Conservation (phyloP, 2,329 filamentous ascomycete species). For the Lanzia echinophila region DNA sequence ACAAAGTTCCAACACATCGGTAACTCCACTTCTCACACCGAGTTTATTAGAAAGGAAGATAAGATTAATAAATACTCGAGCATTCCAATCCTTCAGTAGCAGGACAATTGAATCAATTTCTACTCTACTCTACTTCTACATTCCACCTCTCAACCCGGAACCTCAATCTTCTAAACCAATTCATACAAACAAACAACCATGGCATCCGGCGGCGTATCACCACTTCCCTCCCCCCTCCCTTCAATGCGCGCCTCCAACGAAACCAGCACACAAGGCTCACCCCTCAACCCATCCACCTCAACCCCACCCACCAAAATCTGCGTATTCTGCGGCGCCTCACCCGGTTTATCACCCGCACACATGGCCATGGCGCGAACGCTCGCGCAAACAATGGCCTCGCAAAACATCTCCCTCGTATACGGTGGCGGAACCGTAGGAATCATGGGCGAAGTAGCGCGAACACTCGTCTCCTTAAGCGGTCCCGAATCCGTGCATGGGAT, state of each 20-base stretch:
- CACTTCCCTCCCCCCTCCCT: constrained; percentile 25
- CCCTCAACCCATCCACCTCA: not conserved
- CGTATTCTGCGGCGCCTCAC: constrained; percentile 74
- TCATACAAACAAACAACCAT: constrained; percentile 26
- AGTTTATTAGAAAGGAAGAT: too few relatives aligned
- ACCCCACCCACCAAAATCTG: constrained; percentile 10
- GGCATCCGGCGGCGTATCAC: constrained; percentile 37
- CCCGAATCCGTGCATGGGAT: constrained; percentile 83
- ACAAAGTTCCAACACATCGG: too few relatives aligned
- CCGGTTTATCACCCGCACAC: constrained; percentile 67
- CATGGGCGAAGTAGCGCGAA: constrained; percentile 90
- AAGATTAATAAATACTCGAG: too few relatives aligned
- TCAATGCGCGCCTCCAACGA: not conserved
- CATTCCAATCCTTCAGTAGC: too few relatives aligned
- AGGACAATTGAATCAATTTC: too few relatives aligned
- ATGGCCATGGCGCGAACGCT: constrained; percentile 63
- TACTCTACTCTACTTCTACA: not conserved
- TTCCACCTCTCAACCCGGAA: not conserved
- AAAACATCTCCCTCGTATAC: constrained; percentile 81
- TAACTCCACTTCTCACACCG: too few relatives aligned
- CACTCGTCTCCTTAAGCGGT: constrained; percentile 75
- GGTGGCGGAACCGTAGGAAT: constrained; percentile 90
- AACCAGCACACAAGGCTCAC: not conserved
- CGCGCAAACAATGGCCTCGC: constrained; percentile 64
- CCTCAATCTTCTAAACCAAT: not conserved